Conservation (phyloP, 1,139 yeast genomes). For the Barnettozyma hawaiiensis region DNA sequence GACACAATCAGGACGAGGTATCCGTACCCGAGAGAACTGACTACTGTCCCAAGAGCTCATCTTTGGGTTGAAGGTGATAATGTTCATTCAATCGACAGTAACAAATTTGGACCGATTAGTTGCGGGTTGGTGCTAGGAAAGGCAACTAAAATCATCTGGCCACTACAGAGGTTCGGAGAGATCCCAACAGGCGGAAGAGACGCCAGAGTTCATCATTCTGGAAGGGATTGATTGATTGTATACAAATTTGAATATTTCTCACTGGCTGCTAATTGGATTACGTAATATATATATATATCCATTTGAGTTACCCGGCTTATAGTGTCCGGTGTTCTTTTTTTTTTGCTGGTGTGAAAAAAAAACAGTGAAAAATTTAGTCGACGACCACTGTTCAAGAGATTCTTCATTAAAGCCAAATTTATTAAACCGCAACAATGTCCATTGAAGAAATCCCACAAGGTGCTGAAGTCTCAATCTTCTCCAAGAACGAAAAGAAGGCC, state of each 20-base stretch:
- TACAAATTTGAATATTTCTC: no score
- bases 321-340: no score
- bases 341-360: no score
- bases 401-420: no score
- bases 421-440: slow-evolving; percentile 15
- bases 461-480: slow-evolving; percentile 76
- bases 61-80: slow-evolving; percentile 96
- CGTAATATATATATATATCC: not conserved
- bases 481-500: slow-evolving; percentile 95
- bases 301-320: no score
- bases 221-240: not conserved
- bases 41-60: slow-evolving; percentile 70
- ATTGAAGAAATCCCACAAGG: slow-evolving; percentile 71
- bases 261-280: not conserved
- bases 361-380: slow-evolving; percentile 14
- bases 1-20: slow-evolving; percentile 57
- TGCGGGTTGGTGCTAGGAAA: slow-evolving; percentile 73
- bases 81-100: slow-evolving; percentile 77
- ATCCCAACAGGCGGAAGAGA: slow-evolving; percentile 39
- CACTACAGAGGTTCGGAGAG: slow-evolving; percentile 49
- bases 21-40: slow-evolving; percentile 59
- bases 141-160: slow-evolving; percentile 63
- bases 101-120: slow-evolving; percentile 80
- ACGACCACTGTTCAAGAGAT: not conserved
- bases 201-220: slow-evolving; percentile 25